Percentiles rank a stretch among this genome's conserved stretches.
phyloP scores from a whole-genome alignment of 108 stramenopile genomes.

The Skeletonema potamos region DNA sequence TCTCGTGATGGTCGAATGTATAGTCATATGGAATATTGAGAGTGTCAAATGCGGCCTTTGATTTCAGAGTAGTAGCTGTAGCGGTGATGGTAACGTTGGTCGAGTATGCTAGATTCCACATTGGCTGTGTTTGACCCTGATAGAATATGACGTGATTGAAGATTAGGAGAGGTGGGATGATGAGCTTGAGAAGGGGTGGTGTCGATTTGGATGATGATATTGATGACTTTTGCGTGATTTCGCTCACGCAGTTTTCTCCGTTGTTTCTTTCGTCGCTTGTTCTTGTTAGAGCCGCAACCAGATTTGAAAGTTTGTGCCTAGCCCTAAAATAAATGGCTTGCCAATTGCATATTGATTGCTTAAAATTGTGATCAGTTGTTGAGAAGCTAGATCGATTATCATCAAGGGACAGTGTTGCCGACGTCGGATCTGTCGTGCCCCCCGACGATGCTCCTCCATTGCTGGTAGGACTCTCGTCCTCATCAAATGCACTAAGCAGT shows the following conservation, averaged over 20 bases:
- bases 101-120: conserved; percentile 70
- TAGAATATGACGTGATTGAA: conserved; percentile 63
- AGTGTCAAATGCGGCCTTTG: conserved; percentile 47
- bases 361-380: not conserved
- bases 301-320: not conserved
- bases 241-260: not conserved
- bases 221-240: conserved; percentile 29
- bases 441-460: not conserved
- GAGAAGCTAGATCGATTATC: conserved; percentile 1
- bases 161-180: conserved; percentile 55
- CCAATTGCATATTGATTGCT: not conserved
- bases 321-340: not conserved
- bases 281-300: not conserved
- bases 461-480: not conserved
- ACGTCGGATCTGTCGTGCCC: not conserved
- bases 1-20: conserved; percentile 36
- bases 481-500: not conserved
- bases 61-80: conserved; percentile 57
- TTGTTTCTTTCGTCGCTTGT: not conserved
- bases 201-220: conserved; percentile 38
- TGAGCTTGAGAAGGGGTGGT: conserved; percentile 24
- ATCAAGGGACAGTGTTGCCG: not conserved
- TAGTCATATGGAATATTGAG: conserved; percentile 52
- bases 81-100: conserved; percentile 60
- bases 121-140: conserved; percentile 66